These are phyloP conservation scores for Rhodotorula graminis DNA, from an alignment of 768 basidiomycete genomes.

Conservation along the genomic window DNA sequence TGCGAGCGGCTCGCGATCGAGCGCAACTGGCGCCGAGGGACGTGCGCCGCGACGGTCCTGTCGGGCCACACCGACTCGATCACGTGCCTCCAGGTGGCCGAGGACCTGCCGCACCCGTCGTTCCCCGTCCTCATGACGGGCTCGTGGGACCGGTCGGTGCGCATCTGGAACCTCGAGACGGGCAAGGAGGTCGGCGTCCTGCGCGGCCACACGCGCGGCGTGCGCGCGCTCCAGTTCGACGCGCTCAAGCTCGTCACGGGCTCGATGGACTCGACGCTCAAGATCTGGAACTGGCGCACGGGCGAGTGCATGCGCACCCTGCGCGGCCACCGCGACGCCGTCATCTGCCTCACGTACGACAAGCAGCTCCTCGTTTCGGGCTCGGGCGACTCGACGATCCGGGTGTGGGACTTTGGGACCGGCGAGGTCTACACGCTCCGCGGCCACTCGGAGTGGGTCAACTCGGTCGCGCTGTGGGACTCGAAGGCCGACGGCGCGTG, in stretches of 20 bases:
- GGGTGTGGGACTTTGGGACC: slow-evolving; percentile 78
- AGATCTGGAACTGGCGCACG: slow-evolving; percentile 92
- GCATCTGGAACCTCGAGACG: slow-evolving; percentile 95
- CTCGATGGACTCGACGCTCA: slow-evolving; percentile 90
- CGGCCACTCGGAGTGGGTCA: slow-evolving; percentile 95
- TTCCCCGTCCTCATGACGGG: slow-evolving; percentile 96
- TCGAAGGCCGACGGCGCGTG: slow-evolving; percentile 42
- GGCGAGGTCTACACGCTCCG: slow-evolving; percentile 86
- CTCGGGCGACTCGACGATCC: slow-evolving; percentile 88
- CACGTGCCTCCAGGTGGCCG: slow-evolving; percentile 94
- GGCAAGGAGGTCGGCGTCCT: slow-evolving; percentile 77
- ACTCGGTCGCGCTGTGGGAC: slow-evolving; percentile 90
- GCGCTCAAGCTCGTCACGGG: slow-evolving; percentile 91
- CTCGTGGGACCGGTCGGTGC: slow-evolving; percentile 87
- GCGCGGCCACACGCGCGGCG: slow-evolving; percentile 83
- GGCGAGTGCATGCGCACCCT: slow-evolving; percentile 82
- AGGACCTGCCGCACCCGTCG: slow-evolving; percentile 70
- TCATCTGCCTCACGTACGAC: slow-evolving; percentile 87
- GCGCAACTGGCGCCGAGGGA: slow-evolving; percentile 93
- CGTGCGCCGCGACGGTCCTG: slow-evolving; percentile 75
- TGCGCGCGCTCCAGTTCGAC: slow-evolving; percentile 91
- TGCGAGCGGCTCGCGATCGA: slow-evolving; percentile 94
- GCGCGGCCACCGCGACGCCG: slow-evolving; percentile 83
- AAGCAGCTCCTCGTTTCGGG: slow-evolving; percentile 86
- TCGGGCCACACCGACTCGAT: slow-evolving; percentile 93